Percentiles rank a stretch among this genome's conserved stretches.
Conservation (phyloP, 2,329 filamentous ascomycete genomes). For the Aureobasidium sp. region DNA sequence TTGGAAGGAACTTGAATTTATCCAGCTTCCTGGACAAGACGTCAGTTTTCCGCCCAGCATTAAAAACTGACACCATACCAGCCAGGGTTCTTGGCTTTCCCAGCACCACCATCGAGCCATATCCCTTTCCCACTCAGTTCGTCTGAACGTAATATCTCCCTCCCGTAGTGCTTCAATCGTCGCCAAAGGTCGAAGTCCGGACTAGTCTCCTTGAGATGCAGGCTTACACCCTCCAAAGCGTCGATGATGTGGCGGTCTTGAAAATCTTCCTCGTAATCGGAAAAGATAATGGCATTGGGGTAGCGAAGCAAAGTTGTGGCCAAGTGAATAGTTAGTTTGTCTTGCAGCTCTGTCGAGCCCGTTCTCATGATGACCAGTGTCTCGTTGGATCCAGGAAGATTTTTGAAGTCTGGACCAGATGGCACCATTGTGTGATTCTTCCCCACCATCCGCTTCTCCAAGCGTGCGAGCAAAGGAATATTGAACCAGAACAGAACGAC, state of each 20-base stretch:
- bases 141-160: conserved; percentile 17
- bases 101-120: conserved; percentile 6
- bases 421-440: background rate
- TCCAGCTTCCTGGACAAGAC: conserved; percentile 22
- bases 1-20: conserved; percentile 51
- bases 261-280: conserved; percentile 32
- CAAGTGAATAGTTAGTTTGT: conserved; percentile 27
- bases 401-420: background rate
- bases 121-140: conserved; percentile 20
- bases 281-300: conserved; percentile 31
- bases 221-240: conserved; percentile 21
- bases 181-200: conserved; percentile 26
- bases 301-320: conserved; percentile 30
- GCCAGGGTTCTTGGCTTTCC: conserved; percentile 27
- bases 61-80: conserved; percentile 16
- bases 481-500: background rate
- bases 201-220: conserved; percentile 17
- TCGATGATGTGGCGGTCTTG: conserved; percentile 29
- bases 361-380: conserved; percentile 46
- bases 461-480: background rate
- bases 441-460: background rate
- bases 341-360: conserved; percentile 27
- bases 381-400: conserved; percentile 34
- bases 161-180: conserved; percentile 20
- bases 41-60: background rate